Evolutionary conservation across 139 green algal genomes (phyloP).

Genomic region (Chlorella ohadii): DNA sequence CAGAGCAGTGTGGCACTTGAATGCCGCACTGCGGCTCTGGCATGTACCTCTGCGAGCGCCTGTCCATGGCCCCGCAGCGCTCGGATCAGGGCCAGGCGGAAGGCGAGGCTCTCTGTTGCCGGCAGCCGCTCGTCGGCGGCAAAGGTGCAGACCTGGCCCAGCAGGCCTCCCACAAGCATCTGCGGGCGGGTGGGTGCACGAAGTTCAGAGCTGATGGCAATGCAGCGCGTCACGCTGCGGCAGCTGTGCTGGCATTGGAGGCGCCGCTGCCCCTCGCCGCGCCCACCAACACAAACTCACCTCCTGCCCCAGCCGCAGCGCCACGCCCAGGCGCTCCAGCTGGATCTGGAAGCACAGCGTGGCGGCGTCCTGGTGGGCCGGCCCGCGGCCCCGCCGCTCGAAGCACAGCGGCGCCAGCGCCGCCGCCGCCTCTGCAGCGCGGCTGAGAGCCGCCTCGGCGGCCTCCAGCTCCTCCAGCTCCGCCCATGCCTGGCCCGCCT

Average conservation of each 20-base stretch:
- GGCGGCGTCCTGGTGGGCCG: conserved; percentile 15
- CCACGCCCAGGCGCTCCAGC: conserved; percentile 14
- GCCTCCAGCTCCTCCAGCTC: not conserved
- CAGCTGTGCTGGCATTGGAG: no score
- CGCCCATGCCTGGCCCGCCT: conserved; percentile 17
- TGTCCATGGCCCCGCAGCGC: not conserved
- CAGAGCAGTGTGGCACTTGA: no score
- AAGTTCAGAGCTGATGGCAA: not conserved
- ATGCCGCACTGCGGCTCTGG: no score
- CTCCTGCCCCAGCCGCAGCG: conserved; percentile 27
- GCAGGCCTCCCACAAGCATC: not conserved
- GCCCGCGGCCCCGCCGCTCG: conserved; percentile 20
- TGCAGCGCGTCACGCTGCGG: no score
- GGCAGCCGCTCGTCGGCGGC: conserved; percentile 17
- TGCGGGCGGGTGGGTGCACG: not conserved
- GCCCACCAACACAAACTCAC: not conserved
- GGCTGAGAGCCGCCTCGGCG: conserved; percentile 14
- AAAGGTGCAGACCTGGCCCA: conserved; percentile 7
- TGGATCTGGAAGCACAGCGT: not conserved
- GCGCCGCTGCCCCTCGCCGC: no score
- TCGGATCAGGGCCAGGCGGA: conserved; percentile 1
- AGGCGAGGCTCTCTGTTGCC: not conserved
- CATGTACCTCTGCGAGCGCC: conserved; percentile 2
- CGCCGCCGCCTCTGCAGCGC: not conserved
- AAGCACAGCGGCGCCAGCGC: not conserved